Evolutionary conservation across 768 basidiomycete genomes (phyloP), one percentile per base, ranked within the genome.

Genomic region (Mycena belliarum): DNA sequence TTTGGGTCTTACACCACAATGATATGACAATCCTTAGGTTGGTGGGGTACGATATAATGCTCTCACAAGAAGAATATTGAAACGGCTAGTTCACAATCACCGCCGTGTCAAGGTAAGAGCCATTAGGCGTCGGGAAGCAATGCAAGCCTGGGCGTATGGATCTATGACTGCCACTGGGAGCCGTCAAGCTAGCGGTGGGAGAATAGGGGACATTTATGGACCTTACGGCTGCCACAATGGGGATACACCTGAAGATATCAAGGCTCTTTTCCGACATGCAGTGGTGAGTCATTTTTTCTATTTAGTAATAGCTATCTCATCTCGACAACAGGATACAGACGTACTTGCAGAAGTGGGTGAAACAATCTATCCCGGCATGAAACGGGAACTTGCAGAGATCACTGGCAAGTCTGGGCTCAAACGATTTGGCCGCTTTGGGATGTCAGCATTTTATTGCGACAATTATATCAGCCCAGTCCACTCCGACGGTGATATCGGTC

Each of bases 211-310:
- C n/a, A 20, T 2, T 6, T 55, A 47, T 41, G 45, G 35, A 0
- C 45, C 46, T 0, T 55, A 55, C 16, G 45, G 45, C 1, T 32
- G 46, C 24, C 53, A 55, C 23, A 14, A 4, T 1, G 45, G 53
- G 1, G 35, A 55, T 24, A 55, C 46, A 1, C 45, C 46, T 3
- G 53, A 47, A 25, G 53, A 47, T 40, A 48, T 55, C 15, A 26
- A 38, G 15, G 53, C 53, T 9, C 16, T 55, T 1, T 46, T 45
- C 24, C 32, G 52, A 8, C 52, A 45, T 2, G 52, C 52, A 15
- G 43, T 45, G 43, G 52, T 46, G 25, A 44, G 42, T 18, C 6
- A 3, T 35, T 35, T 35, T 15, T 7, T 15, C 12, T 35, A 35
- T 35, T 35, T 35, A 15, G 5, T 8, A 4, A 9, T 14, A 35